A percentile compares a stretch with the other conserved stretches of the same genome.
These are phyloP conservation scores for Blastocystis hominis DNA, from an alignment of 352 stramenopile species.

Conservation along the genomic window DNA sequence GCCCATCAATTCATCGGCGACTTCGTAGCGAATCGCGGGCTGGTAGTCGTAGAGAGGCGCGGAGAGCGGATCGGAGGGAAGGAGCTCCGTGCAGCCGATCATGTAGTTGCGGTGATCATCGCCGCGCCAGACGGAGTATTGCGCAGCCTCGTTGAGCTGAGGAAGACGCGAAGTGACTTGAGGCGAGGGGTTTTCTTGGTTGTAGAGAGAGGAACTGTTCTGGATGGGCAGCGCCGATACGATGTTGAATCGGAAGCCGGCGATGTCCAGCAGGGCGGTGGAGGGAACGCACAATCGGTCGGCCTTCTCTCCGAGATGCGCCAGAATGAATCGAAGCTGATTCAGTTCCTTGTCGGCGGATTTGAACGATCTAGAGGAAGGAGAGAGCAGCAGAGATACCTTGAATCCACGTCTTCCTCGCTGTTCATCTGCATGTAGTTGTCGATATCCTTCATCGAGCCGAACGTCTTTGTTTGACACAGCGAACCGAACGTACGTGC, in stretches of 20 bases:
- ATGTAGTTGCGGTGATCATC: constrained; percentile 29
- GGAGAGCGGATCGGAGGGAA: neutral
- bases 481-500: neutral
- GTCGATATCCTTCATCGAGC: neutral
- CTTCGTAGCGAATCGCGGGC: neutral
- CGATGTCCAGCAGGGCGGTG: neutral
- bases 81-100: neutral
- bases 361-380: neutral
- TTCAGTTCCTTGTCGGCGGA: neutral
- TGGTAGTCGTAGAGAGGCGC: neutral
- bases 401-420: neutral
- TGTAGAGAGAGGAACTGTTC: neutral
- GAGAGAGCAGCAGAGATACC: neutral
- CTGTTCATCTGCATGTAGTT: constrained; percentile 20
- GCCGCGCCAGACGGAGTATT: constrained; percentile 19
- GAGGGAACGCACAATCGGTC: constrained; percentile 25
- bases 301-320: neutral
- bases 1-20: neutral
- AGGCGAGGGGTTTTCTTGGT: neutral
- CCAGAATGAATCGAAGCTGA: neutral
- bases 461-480: neutral
- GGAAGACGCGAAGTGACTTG: constrained; percentile 30
- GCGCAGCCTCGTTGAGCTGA: neutral
- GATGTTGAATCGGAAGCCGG: constrained; percentile 43
- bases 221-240: constrained; percentile 30